A percentile compares a stretch with the other conserved stretches of the same genome.
These are phyloP conservation scores for Melastoma malabathricum DNA, from an alignment of 345 rosid species.

Conservation along the genomic window DNA sequence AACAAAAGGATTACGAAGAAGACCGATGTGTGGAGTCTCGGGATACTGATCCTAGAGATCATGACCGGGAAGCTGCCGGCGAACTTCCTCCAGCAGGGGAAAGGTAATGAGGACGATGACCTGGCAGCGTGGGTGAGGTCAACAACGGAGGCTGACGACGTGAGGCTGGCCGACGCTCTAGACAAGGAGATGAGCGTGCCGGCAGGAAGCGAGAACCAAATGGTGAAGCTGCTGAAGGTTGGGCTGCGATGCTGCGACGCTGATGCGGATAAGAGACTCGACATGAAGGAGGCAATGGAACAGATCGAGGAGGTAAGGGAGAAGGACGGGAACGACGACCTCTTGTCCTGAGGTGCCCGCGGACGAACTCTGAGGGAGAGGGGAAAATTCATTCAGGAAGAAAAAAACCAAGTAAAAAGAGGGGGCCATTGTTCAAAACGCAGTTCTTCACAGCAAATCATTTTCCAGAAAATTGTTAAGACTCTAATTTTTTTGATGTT, in stretches of 20 bases:
- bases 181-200: constrained; percentile 43
- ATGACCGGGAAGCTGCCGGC: constrained; percentile 53
- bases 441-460: too few relatives aligned
- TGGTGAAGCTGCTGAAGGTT: constrained; percentile 43
- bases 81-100: constrained; percentile 28
- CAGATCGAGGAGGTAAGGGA: constrained; percentile 48
- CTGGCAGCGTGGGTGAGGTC: constrained; percentile 42
- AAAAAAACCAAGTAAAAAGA: too few relatives aligned
- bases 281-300: constrained; percentile 48
- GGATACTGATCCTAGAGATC: constrained; percentile 66
- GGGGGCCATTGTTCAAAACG: too few relatives aligned
- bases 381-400: too few relatives aligned
- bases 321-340: constrained; percentile 32
- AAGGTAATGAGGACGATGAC: constrained; percentile 14
- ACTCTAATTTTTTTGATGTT: too few relatives aligned
- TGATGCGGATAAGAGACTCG: constrained; percentile 72
- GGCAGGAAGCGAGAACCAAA: constrained; percentile 25
- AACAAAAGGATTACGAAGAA: constrained; percentile 61
- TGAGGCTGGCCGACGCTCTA: constrained; percentile 18
- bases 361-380: constrained; percentile 14
- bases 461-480: too few relatives aligned
- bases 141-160: constrained; percentile 8
- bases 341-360: constrained; percentile 27
- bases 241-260: constrained; percentile 53
- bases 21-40: constrained; percentile 80